phyloP scores from a whole-genome alignment of 192 early-diverging fungal genomes.

The Coemansia sp. region DNA sequence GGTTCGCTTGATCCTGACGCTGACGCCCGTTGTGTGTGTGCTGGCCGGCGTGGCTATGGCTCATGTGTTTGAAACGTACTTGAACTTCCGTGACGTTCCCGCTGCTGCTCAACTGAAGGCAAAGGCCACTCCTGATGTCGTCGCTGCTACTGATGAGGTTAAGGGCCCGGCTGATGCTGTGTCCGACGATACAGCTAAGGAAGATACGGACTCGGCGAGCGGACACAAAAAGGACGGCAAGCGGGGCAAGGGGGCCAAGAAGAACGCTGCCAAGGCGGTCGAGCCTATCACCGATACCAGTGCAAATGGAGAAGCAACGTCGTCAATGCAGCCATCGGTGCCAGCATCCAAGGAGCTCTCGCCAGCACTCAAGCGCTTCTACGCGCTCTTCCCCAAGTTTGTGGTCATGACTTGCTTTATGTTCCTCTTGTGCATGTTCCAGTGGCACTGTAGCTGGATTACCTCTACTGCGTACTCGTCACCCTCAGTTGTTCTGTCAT shows the following conservation, averaged over 20 bases:
- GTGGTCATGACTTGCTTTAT: constrained; percentile 68
- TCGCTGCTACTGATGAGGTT: not conserved
- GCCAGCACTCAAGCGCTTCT: constrained; percentile 27
- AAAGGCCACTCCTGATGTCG: not conserved
- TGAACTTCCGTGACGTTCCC: constrained; percentile 48
- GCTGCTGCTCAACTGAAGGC: not conserved
- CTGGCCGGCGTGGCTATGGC: constrained; percentile 90
- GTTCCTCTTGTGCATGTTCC: constrained; percentile 82
- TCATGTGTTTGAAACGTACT: constrained; percentile 82
- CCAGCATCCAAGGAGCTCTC: not conserved
- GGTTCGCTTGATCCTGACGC: constrained; percentile 98
- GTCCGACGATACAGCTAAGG: not conserved
- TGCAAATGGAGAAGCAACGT: not conserved
- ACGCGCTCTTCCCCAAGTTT: constrained; percentile 28
- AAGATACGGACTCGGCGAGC: constrained; percentile 7
- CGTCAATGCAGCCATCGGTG: not conserved
- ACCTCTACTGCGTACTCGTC: constrained; percentile 98
- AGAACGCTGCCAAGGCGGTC: constrained; percentile 9
- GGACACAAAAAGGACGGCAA: constrained; percentile 28
- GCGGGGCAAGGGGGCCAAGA: constrained; percentile 19
- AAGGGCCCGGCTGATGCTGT: not conserved
- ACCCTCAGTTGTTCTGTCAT: constrained; percentile 96
- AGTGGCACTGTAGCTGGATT: constrained; percentile 98
- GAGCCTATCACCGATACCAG: not conserved
- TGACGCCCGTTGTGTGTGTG: constrained; percentile 98